Conservation (phyloP, 2,329 filamentous ascomycete species). For the Ophiostoma tasmaniense region DNA sequence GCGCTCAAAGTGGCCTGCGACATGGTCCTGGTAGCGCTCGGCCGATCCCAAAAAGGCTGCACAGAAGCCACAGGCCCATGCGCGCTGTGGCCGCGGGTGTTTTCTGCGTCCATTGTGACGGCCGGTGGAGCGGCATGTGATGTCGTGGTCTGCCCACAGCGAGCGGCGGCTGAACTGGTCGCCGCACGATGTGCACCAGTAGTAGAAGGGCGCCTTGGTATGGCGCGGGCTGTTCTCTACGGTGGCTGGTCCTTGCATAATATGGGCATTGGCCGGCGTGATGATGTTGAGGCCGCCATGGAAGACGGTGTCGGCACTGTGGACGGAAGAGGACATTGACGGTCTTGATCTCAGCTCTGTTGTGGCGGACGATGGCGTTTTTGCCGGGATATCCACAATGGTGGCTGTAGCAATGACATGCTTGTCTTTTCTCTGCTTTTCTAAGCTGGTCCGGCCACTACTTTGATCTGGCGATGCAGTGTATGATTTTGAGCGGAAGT, state of each 20-base stretch:
- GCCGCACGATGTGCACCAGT: conserved; percentile 52
- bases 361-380: neutral
- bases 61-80: conserved; percentile 63
- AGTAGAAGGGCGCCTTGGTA: conserved; percentile 31
- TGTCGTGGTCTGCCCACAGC: conserved; percentile 62
- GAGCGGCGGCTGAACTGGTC: conserved; percentile 60
- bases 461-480: neutral
- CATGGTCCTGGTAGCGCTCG: conserved; percentile 60
- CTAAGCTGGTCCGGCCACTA: neutral
- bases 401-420: neutral
- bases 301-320: neutral
- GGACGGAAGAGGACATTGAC: neutral
- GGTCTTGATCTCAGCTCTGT: neutral
- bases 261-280: neutral
- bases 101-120: neutral
- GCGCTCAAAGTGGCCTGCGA: conserved; percentile 57
- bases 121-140: conserved; percentile 43
- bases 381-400: neutral
- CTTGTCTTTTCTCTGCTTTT: neutral
- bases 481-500: neutral
- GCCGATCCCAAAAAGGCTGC: conserved; percentile 53
- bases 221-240: neutral
- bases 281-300: conserved; percentile 5
- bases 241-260: neutral
- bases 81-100: conserved; percentile 52